Conservation (phyloP, 2,329 filamentous ascomycete genomes). For the Pseudocercospora macadamiae region DNA sequence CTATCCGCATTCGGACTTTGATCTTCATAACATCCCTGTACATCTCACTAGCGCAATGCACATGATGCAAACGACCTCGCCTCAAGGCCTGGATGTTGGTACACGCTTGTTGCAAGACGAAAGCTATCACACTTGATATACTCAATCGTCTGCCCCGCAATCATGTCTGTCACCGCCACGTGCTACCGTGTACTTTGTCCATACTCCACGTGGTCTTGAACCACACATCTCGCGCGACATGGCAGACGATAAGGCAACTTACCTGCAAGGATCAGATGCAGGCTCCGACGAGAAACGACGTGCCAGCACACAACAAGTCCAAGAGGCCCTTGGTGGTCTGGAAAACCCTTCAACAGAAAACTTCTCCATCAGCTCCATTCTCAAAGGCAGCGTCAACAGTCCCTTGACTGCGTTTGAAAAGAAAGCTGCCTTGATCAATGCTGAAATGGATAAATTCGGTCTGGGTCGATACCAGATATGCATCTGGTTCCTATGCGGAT, state of each 20-base stretch:
- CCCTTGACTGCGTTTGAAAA: constrained; percentile 45
- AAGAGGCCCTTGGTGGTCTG: background rate
- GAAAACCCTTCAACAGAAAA: constrained; percentile 10
- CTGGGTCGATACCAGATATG: constrained; percentile 55
- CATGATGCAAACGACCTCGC: background rate
- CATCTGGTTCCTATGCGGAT: constrained; percentile 56
- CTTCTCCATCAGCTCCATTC: constrained; percentile 10
- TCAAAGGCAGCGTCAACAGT: constrained; percentile 10
- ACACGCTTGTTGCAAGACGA: background rate
- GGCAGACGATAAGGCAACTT: background rate
- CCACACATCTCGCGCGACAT: background rate
- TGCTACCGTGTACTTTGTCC: background rate
- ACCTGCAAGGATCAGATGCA: constrained; percentile 2
- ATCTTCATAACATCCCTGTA: background rate
- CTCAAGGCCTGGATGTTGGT: background rate
- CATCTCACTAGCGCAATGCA: background rate
- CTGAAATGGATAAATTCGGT: constrained; percentile 56
- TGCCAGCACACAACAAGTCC: background rate
- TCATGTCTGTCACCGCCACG: background rate
- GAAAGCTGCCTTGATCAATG: constrained; percentile 49
- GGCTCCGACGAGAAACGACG: constrained; percentile 2
- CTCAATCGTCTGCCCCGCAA: background rate
- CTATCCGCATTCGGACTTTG: background rate
- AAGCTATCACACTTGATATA: background rate
- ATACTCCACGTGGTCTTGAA: background rate